Base-by-base conservation (phyloP, 805 yeast species). In the Pichia membranifaciens region DNA sequence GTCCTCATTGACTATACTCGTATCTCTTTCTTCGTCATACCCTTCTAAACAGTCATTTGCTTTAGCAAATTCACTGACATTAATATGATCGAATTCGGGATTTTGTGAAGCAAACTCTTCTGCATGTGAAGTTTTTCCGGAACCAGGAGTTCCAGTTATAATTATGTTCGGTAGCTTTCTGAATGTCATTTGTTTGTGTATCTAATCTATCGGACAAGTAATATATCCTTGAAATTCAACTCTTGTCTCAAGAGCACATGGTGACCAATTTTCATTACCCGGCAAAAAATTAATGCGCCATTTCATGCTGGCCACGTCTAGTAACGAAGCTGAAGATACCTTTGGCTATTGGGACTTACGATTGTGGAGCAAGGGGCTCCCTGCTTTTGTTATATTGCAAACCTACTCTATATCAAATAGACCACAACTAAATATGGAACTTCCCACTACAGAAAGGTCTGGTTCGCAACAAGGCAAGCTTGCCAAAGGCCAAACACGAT, bases 101-200 rank as follows among this genome's bases (percentile, higher is more conserved):
- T 76, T 63, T 47, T 75, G 78, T 31, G 75, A 69, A 1, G 69
- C 75, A 43, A 87, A 70, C 46, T 71, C 68, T 55, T 79, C 80
- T 0, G 70, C 60, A 61, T 86, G 95, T 16, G 87, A 78, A 1
- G 93, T 76, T 58, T 87, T 87, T 12, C 96, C 96, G 51, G 93
- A 84, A 0, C 95, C 83, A 21, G 99, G 99, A 3, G 98, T 91
- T 4, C 99, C 99, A 2, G 98, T 93, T 41, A 93, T 77, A 35
- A 93, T 78, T 37, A 93, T 81, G 64, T 93, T 93, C 8, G 96
- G 83, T 23, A 66, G 55, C 33, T 52, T 59, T 59, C 76, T 67
- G 39, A 36, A 51, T 38, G 58, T 46, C 66, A 63, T 64, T n/a
- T n/a, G n/a, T n/a, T n/a, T n/a, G n/a, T n/a, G n/a, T n/a, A n/a